phyloP scores from a whole-genome alignment of 352 stramenopile species.

The Thalassiosira mediterranea region DNA sequence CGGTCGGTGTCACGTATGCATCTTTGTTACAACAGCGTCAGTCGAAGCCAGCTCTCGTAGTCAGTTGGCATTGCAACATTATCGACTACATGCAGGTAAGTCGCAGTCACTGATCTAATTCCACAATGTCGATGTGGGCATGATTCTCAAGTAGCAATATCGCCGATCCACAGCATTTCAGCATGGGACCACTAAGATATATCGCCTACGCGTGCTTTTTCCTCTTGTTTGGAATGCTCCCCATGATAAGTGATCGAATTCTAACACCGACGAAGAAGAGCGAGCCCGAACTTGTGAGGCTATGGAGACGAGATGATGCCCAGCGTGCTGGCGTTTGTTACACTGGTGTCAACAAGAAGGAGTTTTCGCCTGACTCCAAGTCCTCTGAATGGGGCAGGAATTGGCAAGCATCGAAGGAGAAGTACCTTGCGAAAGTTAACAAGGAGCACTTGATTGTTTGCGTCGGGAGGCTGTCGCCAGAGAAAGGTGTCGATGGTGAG shows the following conservation, averaged over 20 bases:
- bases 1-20: too few species aligned
- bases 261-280: constrained; percentile 57
- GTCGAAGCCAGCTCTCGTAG: constrained; percentile 50
- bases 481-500: constrained; percentile 62
- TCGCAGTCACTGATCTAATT: too few species aligned
- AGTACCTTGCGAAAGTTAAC: constrained; percentile 35
- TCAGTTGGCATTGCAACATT: constrained; percentile 65
- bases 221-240: constrained; percentile 52
- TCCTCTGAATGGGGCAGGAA: constrained; percentile 40
- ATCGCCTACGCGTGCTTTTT: constrained; percentile 42
- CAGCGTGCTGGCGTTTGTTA: constrained; percentile 49
- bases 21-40: too few species aligned
- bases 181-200: constrained; percentile 29
- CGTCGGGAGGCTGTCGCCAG: constrained; percentile 52
- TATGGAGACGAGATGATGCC: constrained; percentile 33
- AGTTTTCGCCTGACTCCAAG: constrained; percentile 45
- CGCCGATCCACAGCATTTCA: too few species aligned
- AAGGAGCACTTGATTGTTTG: constrained; percentile 60
- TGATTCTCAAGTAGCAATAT: too few species aligned
- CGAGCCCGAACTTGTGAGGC: constrained; percentile 41
- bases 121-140: too few species aligned
- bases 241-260: constrained; percentile 50
- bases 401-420: constrained; percentile 44
- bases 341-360: constrained; percentile 53
- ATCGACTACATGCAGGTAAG: constrained; percentile 53